Base-by-base conservation (phyloP, 768 basidiomycete species). In the Phlebiopsis flavidoalba region DNA sequence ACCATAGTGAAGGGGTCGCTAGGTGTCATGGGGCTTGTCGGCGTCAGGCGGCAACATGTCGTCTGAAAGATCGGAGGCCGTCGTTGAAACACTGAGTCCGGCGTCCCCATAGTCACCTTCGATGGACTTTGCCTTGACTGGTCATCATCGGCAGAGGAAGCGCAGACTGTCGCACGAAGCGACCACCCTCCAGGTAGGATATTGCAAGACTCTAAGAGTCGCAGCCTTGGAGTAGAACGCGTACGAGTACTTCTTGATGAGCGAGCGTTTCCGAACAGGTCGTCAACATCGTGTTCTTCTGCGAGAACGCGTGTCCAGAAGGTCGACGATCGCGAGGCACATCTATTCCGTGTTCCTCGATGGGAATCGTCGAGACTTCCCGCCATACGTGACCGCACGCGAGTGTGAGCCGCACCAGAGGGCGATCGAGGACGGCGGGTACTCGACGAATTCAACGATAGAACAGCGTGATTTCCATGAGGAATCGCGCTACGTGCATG, bases 391-490 rank as follows among this genome's bases (percentile, higher is more conserved):
- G 91, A 54, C 95, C n/a, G n/a, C n/a, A 85, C 5, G 97, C 91
- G 50, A 98, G 83, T 5, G 92, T 89, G 65, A 98, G 78, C n/a
- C 21, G 95, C 84, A 53, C 91, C 97, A n/a, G n/a, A 86, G 76
- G 36, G 97, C 96, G 70, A 98, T 89, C 46, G 90, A 83, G 1
- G 92, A 95, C 1, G 96, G 87, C 8, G 86, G 77, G 71, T 86
- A 90, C 68, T 86, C 86, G 74, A 97, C 80, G 74, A 95, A 98
- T 71, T 98, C 97, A n/a, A 60, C 94, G 88, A 75, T 98, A 91
- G 79, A 98, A 98, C 55, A 99, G 85, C 33, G 97, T 98, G 69
- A 98, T 94, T 75, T 99, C 97, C 97, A 99, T 99, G 72, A 98
- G 75, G 80, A 98, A 99, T 53, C 97, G 87, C 2, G 97, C 94